Percentiles rank a stretch among this genome's conserved stretches.
phyloP scores from a whole-genome alignment of 2,329 filamentous ascomycete species.

The Apiospora pterosperma region DNA sequence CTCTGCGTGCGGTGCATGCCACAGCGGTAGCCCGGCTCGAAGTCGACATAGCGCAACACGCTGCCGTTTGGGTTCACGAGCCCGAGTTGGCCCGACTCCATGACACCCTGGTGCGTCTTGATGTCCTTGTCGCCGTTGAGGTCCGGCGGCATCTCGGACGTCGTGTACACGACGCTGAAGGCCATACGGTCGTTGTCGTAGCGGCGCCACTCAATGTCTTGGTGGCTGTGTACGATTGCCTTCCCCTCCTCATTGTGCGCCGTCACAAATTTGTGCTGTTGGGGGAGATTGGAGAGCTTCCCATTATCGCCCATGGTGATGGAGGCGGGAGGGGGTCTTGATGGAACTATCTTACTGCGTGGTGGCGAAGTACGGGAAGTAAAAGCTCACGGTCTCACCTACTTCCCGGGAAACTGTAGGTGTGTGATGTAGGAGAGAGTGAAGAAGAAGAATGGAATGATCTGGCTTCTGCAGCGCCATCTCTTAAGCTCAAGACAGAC shows the following conservation, averaged over 20 bases:
- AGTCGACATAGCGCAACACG: constrained; percentile 45
- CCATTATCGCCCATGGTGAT: neutral
- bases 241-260: constrained; percentile 25
- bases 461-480: too few species aligned
- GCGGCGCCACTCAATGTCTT: constrained; percentile 23
- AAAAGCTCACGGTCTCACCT: neutral
- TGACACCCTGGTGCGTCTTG: constrained; percentile 28
- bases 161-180: constrained; percentile 40
- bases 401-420: neutral
- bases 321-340: neutral
- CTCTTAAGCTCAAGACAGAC: neutral
- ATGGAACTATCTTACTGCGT: neutral
- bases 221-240: constrained; percentile 31
- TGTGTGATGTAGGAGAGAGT: neutral
- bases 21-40: constrained; percentile 37
- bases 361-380: neutral
- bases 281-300: constrained; percentile 12
- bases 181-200: constrained; percentile 31
- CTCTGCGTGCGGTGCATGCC: constrained; percentile 52
- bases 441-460: neutral
- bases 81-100: constrained; percentile 34
- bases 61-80: constrained; percentile 28
- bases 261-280: constrained; percentile 22
- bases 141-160: constrained; percentile 33
- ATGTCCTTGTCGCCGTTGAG: constrained; percentile 40